Base-by-base conservation (phyloP, 1,284 basidiomycete species). In the Cutaneotrichosporon arboriforme region DNA sequence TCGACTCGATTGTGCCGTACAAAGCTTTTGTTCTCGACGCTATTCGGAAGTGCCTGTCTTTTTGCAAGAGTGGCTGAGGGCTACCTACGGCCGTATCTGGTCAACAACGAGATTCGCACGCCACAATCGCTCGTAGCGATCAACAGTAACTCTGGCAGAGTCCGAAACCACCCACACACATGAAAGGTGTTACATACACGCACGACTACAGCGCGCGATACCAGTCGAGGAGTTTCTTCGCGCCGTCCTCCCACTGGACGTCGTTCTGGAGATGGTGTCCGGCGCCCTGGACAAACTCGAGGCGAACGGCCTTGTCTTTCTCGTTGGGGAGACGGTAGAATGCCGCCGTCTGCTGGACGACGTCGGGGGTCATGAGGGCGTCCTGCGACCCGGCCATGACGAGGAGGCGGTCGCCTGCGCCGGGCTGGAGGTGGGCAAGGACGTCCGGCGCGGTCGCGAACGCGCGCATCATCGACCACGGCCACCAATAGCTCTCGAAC, bases 211-310 rank as follows among this genome's bases (percentile, higher is more conserved):
- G 33, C 18, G 23, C n/a, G 9, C 15, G n/a, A 37, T 46, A 45
- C 40, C 40, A 54, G 5, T 41, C 43, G 17, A 54, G 39, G 2
- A 54, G 44, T 17, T 36, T 34, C 17, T 14, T 44, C 12, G 53
- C 53, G 1, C 53, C 53, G 2, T 54, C 48, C 38, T 50, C 38
- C 53, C 53, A 54, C 35, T 50, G 53, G 39, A 54, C 48, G 23
- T 54, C 46, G 18, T 54, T 54, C 35, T 54, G 53, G 23, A 54
- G 49, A 10, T 54, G 53, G 22, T 54, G 53, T 1, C 53, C 53
- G 0, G 53, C 53, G n/a, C 53, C 53, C 33, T 41, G n/a, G 13
- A 54, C 53, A 10, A 54, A 37, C 43, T 50, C 48, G 17, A 54
- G 15, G 13, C 35, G 23, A 1, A 42, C 48, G n/a, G 23, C 26